These are phyloP conservation scores for Pseudofabraea citricarpa DNA, from an alignment of 2,329 filamentous ascomycete genomes.

Conservation along the genomic window DNA sequence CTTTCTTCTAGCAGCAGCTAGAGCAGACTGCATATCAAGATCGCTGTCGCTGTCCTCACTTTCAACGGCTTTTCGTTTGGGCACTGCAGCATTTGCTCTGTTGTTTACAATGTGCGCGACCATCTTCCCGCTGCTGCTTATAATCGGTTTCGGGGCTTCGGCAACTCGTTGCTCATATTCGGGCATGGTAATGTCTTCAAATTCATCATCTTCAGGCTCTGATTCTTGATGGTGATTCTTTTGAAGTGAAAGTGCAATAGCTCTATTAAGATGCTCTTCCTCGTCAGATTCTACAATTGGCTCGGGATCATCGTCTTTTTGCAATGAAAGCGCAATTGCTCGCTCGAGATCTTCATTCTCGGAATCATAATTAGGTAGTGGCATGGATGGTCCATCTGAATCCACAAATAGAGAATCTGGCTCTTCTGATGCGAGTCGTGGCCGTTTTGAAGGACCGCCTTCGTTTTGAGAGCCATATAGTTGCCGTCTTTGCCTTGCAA, in stretches of 20 bases:
- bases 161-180: conserved; percentile 53
- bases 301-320: conserved; percentile 31
- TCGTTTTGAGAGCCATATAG: conserved; percentile 14
- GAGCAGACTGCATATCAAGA: conserved; percentile 71
- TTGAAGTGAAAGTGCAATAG: conserved; percentile 80
- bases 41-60: conserved; percentile 63
- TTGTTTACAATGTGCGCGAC: conserved; percentile 74
- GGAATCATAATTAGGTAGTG: conserved; percentile 11
- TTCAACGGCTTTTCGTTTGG: conserved; percentile 32
- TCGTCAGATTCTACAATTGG: conserved; percentile 41
- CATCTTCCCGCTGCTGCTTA: conserved; percentile 48
- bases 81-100: conserved; percentile 57
- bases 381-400: not conserved
- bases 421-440: conserved; percentile 14
- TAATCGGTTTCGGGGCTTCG: conserved; percentile 45
- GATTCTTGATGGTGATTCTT: conserved; percentile 45
- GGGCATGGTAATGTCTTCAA: conserved; percentile 48
- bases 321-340: conserved; percentile 80
- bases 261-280: conserved; percentile 72
- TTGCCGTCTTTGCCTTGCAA: conserved; percentile 18
- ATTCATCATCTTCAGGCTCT: conserved; percentile 30
- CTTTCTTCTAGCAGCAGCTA: conserved; percentile 65
- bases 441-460: conserved; percentile 10
- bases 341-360: conserved; percentile 65
- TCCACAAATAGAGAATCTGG: conserved; percentile 25